Percentiles rank a stretch among this genome's conserved stretches.
These are phyloP conservation scores for Boechera stricta DNA, from an alignment of 345 rosid genomes.

Conservation along the genomic window DNA sequence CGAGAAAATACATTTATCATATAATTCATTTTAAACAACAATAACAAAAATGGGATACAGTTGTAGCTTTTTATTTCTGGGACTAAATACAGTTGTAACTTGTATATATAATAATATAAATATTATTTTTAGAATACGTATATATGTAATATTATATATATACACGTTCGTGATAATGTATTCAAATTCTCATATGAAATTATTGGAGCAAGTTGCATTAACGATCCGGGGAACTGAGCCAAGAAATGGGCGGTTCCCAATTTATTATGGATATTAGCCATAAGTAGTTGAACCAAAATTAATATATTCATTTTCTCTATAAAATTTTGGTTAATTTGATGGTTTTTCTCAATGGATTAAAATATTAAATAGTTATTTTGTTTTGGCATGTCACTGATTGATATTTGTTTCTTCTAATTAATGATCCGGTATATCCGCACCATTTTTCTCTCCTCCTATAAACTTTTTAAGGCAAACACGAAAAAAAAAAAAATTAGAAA, in stretches of 20 bases:
- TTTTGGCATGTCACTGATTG: constrained; percentile 11
- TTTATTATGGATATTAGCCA: constrained; percentile 22
- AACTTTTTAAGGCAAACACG: neutral
- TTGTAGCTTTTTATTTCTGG: neutral
- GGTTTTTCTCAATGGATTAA: neutral
- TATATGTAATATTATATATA: neutral
- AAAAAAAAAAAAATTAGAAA: constrained; percentile 12
- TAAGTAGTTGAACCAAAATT: constrained; percentile 12
- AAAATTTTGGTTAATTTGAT: neutral
- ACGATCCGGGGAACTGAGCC: constrained; percentile 14
- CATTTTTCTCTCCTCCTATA: constrained; percentile 46
- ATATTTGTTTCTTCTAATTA: neutral
- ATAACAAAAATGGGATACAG: constrained; percentile 9
- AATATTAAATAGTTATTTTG: constrained; percentile 21
- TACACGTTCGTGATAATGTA: constrained; percentile 26
- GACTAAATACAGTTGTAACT: constrained; percentile 10
- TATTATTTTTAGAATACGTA: neutral
- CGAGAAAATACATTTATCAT: neutral
- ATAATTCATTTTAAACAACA: neutral
- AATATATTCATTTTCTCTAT: neutral
- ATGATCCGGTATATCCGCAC: constrained; percentile 38
- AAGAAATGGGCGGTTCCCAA: constrained; percentile 22
- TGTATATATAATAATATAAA: neutral
- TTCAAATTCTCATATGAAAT: constrained; percentile 21
- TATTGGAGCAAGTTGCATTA: constrained; percentile 39